phyloP scores from a whole-genome alignment of 768 basidiomycete genomes.

The Candolleomyces efflorescens region DNA sequence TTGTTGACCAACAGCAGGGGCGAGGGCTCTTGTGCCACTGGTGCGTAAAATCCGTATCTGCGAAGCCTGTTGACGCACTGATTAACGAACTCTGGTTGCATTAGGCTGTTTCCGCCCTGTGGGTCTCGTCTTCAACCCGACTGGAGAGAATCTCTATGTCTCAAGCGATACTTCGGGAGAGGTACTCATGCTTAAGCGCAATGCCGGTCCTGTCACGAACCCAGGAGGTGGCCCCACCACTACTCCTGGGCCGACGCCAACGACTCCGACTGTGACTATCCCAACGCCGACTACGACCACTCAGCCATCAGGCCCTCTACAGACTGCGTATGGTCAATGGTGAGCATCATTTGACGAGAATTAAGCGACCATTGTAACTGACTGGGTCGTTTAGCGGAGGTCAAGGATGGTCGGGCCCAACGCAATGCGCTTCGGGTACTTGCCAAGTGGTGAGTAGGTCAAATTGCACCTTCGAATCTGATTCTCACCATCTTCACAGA shows the following conservation, averaged over 20 bases:
- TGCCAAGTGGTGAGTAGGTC: conserved; percentile 1
- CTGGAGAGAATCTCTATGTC: conserved; percentile 7
- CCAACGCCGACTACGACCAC: neutral
- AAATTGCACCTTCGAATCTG: neutral
- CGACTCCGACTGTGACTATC: neutral
- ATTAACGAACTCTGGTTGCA: neutral
- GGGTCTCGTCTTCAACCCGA: conserved; percentile 2
- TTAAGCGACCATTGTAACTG: neutral
- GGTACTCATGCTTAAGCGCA: conserved; percentile 6
- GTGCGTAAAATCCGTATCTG: neutral
- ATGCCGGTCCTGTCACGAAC: neutral
- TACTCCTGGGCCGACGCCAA: neutral
- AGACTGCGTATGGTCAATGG: conserved; percentile 4
- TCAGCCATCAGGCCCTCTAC: neutral
- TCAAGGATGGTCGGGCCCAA: neutral
- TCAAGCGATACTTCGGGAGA: conserved; percentile 8
- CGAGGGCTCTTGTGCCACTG: neutral
- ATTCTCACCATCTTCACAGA: neutral
- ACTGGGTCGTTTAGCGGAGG: neutral
- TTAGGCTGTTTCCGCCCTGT: conserved; percentile 8
- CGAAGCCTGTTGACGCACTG: neutral
- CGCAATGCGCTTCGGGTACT: neutral
- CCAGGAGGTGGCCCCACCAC: neutral
- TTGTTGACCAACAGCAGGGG: conserved; percentile 3
- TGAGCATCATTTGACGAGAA: neutral